Base-by-base conservation (phyloP, 768 basidiomycete genomes). In the Leccinum incarnatum region DNA sequence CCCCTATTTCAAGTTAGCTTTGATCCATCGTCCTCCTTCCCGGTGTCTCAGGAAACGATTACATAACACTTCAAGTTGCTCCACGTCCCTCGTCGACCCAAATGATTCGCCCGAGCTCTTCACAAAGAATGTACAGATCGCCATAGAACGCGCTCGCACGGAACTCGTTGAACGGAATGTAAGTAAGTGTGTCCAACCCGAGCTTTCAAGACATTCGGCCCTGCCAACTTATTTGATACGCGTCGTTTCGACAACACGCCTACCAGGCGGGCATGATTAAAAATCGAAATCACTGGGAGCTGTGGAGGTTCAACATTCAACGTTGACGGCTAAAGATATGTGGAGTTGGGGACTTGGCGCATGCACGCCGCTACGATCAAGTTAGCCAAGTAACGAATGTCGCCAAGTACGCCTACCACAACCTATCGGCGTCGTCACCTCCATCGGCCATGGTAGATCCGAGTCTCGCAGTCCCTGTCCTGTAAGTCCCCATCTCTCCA, bases 91-190 rank as follows among this genome's bases (percentile, higher is more conserved):
- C 50, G 58, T 56, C 5, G 86, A 88, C 57, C 81, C 79, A n/a
- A 87, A 30, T 5, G 30, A 83, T 59, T 83, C 85, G 21, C 81
- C 83, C 15, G 83, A 82, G 27, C 57, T 77, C 17, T 85, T 89
- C 76, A 84, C 83, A 60, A 81, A 82, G 53, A 85, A 84, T 66
- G 60, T 86, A 2, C 78, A 77, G 40, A 55, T 79, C 15, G 75
- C 79, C 0, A 77, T 79, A 54, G 78, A 81, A 37, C 79, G 69
- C 68, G 2, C 70, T 82, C 2, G 82, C 85, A 0, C 76, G 80
- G 54, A 77, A 70, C 42, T 78, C 81, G 9, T 64, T 85, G 27
- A 68, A 73, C 17, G 81, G 80, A 47, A 81, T 88, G 87, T 88
- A 27, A 69, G 87, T 88, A 69, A 69, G 61, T 12, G 4, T 32